A percentile compares a stretch with the other conserved stretches of the same genome.
Evolutionary conservation across 108 stramenopile genomes (phyloP).

Genomic region (Cyclotella atomus): DNA sequence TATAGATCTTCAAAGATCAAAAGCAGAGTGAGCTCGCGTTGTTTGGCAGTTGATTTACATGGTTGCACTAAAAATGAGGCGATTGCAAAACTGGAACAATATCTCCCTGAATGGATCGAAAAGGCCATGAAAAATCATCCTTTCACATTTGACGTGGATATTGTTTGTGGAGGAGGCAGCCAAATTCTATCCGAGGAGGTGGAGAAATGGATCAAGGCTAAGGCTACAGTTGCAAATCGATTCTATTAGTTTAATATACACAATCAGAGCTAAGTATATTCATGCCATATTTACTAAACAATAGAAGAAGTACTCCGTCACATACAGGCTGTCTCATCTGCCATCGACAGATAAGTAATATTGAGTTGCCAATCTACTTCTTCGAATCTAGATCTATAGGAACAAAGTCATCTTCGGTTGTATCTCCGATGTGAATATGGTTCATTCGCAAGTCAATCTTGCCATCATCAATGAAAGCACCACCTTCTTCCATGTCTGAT

Average conservation of each 20-base stretch:
- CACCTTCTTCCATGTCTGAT: slow-evolving; percentile 34
- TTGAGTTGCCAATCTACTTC: background rate
- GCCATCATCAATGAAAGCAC: slow-evolving; percentile 57
- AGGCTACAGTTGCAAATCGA: background rate
- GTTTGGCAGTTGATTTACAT: background rate
- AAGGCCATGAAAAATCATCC: background rate
- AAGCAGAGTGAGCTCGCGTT: too few species aligned
- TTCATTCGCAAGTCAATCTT: slow-evolving; percentile 56
- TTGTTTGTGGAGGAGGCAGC: background rate
- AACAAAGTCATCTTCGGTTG: slow-evolving; percentile 63
- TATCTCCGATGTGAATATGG: slow-evolving; percentile 60
- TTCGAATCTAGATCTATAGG: slow-evolving; percentile 36
- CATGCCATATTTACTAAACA: too few species aligned
- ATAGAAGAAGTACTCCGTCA: too few species aligned
- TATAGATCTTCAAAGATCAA: background rate
- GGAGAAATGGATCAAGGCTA: background rate
- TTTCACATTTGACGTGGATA: background rate
- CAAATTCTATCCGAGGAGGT: background rate
- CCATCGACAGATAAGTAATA: background rate
- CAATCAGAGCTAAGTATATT: too few species aligned
- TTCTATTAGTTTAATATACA: background rate
- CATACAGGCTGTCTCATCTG: too few species aligned
- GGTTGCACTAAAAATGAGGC: background rate
- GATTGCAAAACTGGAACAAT: background rate
- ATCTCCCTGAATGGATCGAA: background rate